Conservation (phyloP, 2,329 filamentous ascomycete genomes). For the Alternaria sp. region DNA sequence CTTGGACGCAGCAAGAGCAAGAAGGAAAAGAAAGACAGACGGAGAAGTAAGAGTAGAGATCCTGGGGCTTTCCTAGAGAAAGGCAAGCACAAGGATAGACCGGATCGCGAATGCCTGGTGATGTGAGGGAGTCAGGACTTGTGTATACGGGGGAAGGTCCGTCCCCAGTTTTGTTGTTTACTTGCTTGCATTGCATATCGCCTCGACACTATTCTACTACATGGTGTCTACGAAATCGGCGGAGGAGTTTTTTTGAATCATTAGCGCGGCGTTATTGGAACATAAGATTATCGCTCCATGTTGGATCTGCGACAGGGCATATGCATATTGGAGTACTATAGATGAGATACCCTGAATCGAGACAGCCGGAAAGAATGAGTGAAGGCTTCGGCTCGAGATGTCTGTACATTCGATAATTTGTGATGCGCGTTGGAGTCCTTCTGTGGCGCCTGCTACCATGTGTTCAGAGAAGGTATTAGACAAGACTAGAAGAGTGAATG, state of each 20-base stretch:
- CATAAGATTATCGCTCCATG: conserved; percentile 9
- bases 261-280: conserved; percentile 39
- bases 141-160: background rate
- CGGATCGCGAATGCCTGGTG: conserved; percentile 56
- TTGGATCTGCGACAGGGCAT: background rate
- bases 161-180: conserved; percentile 5
- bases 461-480: conserved; percentile 42
- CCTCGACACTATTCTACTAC: background rate
- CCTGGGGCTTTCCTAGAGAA: conserved; percentile 44
- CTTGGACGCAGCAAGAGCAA: conserved; percentile 40
- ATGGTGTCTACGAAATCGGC: conserved; percentile 2
- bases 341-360: conserved; percentile 36
- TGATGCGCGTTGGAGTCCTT: background rate
- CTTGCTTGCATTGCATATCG: conserved; percentile 8
- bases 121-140: conserved; percentile 48
- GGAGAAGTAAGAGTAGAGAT: conserved; percentile 54
- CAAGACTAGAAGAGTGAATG: conserved; percentile 31
- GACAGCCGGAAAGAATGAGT: conserved; percentile 2
- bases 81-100: conserved; percentile 40
- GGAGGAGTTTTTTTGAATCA: conserved; percentile 14
- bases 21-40: conserved; percentile 43
- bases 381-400: background rate
- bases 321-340: conserved; percentile 21
- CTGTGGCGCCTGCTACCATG: conserved; percentile 11
- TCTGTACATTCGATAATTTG: background rate